Conservation (phyloP, 2,329 filamentous ascomycete genomes). For the Colletotrichum tanaceti region DNA sequence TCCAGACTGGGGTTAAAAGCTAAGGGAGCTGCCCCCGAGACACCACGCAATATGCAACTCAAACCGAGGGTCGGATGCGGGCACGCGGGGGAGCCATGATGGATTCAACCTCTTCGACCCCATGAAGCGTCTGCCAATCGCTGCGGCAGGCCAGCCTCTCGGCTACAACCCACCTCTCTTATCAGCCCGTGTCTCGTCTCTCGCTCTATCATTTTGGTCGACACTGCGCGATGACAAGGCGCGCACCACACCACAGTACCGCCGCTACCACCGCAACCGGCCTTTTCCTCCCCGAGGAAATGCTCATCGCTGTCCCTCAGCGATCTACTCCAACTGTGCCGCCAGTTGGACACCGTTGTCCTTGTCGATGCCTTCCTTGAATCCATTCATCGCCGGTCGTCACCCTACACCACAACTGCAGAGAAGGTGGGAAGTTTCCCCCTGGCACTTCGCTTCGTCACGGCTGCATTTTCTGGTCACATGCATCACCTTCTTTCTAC, state of each 20-base stretch:
- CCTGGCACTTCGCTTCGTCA: conserved; percentile 27
- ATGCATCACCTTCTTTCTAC: conserved; percentile 15
- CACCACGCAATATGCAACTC: conserved; percentile 16
- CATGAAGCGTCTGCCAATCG: conserved; percentile 22
- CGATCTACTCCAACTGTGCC: not conserved
- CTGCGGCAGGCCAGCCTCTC: conserved; percentile 4
- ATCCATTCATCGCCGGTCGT: conserved; percentile 13
- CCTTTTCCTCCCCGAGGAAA: conserved; percentile 12
- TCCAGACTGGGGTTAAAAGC: conserved; percentile 29
- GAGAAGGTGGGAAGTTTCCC: conserved; percentile 6
- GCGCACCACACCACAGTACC: not conserved
- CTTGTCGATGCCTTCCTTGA: conserved; percentile 6
- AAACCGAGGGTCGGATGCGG: conserved; percentile 23
- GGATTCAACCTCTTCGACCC: conserved; percentile 26
- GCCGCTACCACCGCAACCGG: not conserved
- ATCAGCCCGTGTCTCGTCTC: not conserved
- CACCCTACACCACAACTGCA: conserved; percentile 27
- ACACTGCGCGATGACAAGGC: conserved; percentile 1
- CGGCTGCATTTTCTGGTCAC: conserved; percentile 29
- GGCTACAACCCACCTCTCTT: not conserved
- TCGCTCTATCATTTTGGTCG: not conserved
- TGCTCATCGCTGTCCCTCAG: not conserved
- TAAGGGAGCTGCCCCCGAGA: conserved; percentile 29
- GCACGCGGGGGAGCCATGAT: conserved; percentile 35
- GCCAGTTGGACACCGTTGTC: conserved; percentile 9